phyloP scores from a whole-genome alignment of 2,329 filamentous ascomycete species.

The Akanthomyces lecanii region DNA sequence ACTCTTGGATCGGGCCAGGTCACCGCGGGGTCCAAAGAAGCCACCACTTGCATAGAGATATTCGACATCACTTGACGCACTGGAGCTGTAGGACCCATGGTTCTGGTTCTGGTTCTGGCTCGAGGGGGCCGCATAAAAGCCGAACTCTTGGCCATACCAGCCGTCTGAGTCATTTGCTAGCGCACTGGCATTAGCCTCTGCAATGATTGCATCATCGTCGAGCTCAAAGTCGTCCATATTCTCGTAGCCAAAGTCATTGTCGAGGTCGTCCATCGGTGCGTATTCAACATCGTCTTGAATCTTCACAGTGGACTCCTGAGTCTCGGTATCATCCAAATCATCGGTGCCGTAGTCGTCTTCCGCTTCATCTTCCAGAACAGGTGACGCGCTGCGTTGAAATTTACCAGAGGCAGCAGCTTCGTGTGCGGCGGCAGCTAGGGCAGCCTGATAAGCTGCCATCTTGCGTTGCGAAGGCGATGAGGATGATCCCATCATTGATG shows the following conservation, averaged over 20 bases:
- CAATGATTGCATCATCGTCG: conserved; percentile 87
- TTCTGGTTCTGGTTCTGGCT: conserved; percentile 24
- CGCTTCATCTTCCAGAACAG: conserved; percentile 29
- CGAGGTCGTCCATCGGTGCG: conserved; percentile 42
- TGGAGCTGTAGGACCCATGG: conserved; percentile 43
- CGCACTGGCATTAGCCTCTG: conserved; percentile 89
- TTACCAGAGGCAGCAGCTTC: conserved; percentile 71
- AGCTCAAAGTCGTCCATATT: conserved; percentile 65
- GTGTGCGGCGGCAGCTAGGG: conserved; percentile 75
- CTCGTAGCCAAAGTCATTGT: conserved; percentile 53
- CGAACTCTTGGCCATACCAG: conserved; percentile 95
- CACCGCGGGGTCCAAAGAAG: conserved; percentile 75
- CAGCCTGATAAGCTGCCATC: conserved; percentile 71
- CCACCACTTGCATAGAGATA: conserved; percentile 73
- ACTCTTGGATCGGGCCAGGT: conserved; percentile 64
- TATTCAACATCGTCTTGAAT: conserved; percentile 50
- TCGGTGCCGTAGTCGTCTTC: conserved; percentile 8
- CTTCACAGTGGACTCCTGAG: conserved; percentile 39
- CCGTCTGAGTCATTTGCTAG: conserved; percentile 89
- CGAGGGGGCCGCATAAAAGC: conserved; percentile 73
- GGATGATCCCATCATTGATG: background rate
- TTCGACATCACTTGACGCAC: conserved; percentile 24
- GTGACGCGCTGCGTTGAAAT: conserved; percentile 59
- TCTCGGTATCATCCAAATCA: conserved; percentile 16
- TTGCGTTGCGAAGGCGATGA: conserved; percentile 19